Base-by-base conservation (phyloP, 176 grass and related monocot species). In the Aegilops sharonensis region DNA sequence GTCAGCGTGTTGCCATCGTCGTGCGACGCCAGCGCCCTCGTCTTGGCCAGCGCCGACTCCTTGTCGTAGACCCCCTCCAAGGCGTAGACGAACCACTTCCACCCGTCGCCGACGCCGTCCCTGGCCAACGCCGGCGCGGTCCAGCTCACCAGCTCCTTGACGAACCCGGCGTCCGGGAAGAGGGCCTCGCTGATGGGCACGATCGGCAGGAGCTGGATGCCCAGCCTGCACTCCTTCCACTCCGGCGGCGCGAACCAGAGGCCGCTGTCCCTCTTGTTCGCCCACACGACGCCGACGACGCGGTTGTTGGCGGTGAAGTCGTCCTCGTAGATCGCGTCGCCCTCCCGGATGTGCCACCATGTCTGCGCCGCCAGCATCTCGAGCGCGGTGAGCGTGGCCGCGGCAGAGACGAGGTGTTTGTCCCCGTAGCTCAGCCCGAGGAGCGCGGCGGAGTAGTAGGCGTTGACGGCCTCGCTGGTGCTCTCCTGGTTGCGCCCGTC, bases 401-500 rank as follows among this genome's bases (percentile, higher is more conserved):
- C 90, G 2, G 89, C 32, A 1, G 92, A 64, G n/a, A 90, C 89
- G 11, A 99, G 91, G 14, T 87, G 87, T 4, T 77, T 48, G 52
- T 98, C 97, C 4, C 92, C 94, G 36, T 90, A 98, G 92, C 90
- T 94, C 21, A 94, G 59, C 47, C 97, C 97, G 12, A 98, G 81
- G 5, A 98, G 89, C 39, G 92, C 88, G 0, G 94, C 88, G 0
- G 92, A 94, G 79, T 98, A 94, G 81, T 98, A 94, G 21, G 90
- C 94, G 50, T 94, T 98, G 23, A 94, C 92, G 13, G 92, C 94
- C 83, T 95, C 97, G 13, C 97, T 98, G 0, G 92, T 94, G 84
- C 97, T 96, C 82, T 99, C 92, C 86, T 99, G 97, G 84, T 99
- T 99, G 31, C 94, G 93, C 17, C 97, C 97, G 80, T 95, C 92